Base-by-base conservation (phyloP, 345 rosid species). In the Camelina neglecta region DNA sequence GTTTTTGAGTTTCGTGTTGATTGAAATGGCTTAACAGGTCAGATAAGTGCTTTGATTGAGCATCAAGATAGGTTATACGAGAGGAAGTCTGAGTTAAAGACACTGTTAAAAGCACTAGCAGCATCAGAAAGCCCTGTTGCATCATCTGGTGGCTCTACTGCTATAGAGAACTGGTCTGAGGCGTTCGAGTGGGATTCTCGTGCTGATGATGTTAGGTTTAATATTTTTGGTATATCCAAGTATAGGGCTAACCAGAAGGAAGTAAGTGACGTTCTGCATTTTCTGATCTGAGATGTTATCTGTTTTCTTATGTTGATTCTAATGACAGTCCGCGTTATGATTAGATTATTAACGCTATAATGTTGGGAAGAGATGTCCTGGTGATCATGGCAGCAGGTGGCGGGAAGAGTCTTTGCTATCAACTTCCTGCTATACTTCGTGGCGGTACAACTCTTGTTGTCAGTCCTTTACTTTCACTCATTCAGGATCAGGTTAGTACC, bases 361-460 rank as follows among this genome's bases (percentile, higher is more conserved):
- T 89, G 96, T 83, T 92, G 61, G 90, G 88, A 76, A 85, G 87
- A 72, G 95, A 94, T 83, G 95, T 90, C 31, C 79, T 94, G 59
- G 96, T 94, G 66, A 92, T 94, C 80, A 94, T 90, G 98, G 97
- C 98, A 64, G 95, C 97, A 21, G 97, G 98, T 77, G 95, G 98
- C 18, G 98, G 98, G 74, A 94, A 94, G 86, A 94, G 98, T 82
- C 91, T 94, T 26, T 94, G 97, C 71, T 94, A 94, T 81, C 97
- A 92, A 79, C 98, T 94, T 76, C 98, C 97, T 0, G 91, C 97
- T 41, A 60, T 94, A 44, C 91, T 90, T 75, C 85, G 79, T 48
- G 81, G 83, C 51, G 96, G 96, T 55, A 76, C 91, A 72, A 83
- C 88, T 45, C 95, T 94, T 67, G 97, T 94, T 81, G 86, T 94